These are phyloP conservation scores for Phlyctochytrium bullatum DNA, from an alignment of 192 early-diverging fungal genomes.

Conservation along the genomic window DNA sequence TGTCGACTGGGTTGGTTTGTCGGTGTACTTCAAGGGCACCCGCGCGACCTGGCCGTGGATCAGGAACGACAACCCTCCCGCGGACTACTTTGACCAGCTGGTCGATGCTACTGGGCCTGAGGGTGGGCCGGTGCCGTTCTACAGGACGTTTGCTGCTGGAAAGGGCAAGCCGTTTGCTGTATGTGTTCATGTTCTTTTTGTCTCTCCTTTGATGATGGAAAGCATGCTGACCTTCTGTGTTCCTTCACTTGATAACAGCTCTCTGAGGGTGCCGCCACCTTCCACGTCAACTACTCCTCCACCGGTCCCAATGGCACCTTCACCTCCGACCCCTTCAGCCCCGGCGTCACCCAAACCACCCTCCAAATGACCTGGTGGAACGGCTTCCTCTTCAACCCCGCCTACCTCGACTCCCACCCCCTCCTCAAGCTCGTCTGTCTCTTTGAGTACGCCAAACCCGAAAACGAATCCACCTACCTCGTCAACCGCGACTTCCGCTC, in stretches of 20 bases:
- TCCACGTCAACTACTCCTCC: not conserved
- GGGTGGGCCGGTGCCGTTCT: not conserved
- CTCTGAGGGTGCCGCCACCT: not conserved
- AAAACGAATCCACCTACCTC: not conserved
- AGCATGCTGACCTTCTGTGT: not conserved
- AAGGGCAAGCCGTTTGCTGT: conserved; percentile 8
- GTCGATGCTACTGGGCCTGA: conserved; percentile 11
- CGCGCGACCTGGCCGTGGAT: not conserved
- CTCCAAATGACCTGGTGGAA: conserved; percentile 19
- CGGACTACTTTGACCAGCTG: conserved; percentile 26
- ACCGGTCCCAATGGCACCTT: not conserved
- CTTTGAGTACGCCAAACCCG: conserved; percentile 18
- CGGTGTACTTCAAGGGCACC: conserved; percentile 13
- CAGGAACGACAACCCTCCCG: conserved; percentile 10
- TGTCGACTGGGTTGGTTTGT: conserved; percentile 31
- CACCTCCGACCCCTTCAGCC: conserved; percentile 1
- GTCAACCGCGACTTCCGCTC: conserved; percentile 4
- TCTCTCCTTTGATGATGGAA: not conserved
- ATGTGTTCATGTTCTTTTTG: not conserved
- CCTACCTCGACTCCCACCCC: conserved; percentile 14
- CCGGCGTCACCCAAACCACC: not conserved
- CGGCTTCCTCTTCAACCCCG: conserved; percentile 9
- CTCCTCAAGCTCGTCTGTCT: conserved; percentile 12
- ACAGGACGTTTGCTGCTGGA: not conserved
- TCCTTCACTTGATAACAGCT: not conserved